Base-by-base conservation (phyloP, 192 early-diverging fungal genomes). In the Linnemannia exigua region DNA sequence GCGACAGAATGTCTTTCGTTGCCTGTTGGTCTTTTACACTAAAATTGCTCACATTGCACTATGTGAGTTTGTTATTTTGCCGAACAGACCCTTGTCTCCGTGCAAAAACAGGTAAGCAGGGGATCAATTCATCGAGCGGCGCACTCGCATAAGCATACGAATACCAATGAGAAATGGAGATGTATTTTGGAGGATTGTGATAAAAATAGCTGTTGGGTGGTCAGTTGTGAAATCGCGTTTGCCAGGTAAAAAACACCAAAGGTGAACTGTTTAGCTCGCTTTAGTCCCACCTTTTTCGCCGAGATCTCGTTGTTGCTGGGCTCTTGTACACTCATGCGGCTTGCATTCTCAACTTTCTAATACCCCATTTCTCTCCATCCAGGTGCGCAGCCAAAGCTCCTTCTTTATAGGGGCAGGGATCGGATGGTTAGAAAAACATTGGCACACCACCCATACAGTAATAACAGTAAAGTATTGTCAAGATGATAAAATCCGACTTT, bases 101-200 rank as follows among this genome's bases (percentile, higher is more conserved):
- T 52, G 50, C 19, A n/a, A 52, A 52, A 52, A 52, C 50, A 52
- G 5, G 50, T 52, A 22, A 52, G 50, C 50, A 52, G 17, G 19
- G 50, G 50, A 20, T 52, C 50, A 20, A 22, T 52, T 22, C 50
- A 20, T 52, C 28, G 28, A 67, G 66, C 35, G 66, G 28, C 1
- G 28, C 66, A 31, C 28, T 63, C 58, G 12, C n/a, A n/a, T n/a
- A n/a, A n/a, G n/a, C n/a, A n/a, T n/a, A 33, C 35, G 66, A 67
- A 67, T 8, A 36, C 33, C 5, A 36, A 19, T 37, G 66, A 52
- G 22, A 52, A 22, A n/a, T n/a, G n/a, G n/a, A 52, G 50, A 52
- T 52, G 50, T 52, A 22, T 52, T 52, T 52, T 52, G 50, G 50
- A 67, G 66, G 66, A 67, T 67, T 67, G 66, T 37, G 66, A 67